Conservation (phyloP, 1,284 basidiomycete species). For the Tilletia walkeri region DNA sequence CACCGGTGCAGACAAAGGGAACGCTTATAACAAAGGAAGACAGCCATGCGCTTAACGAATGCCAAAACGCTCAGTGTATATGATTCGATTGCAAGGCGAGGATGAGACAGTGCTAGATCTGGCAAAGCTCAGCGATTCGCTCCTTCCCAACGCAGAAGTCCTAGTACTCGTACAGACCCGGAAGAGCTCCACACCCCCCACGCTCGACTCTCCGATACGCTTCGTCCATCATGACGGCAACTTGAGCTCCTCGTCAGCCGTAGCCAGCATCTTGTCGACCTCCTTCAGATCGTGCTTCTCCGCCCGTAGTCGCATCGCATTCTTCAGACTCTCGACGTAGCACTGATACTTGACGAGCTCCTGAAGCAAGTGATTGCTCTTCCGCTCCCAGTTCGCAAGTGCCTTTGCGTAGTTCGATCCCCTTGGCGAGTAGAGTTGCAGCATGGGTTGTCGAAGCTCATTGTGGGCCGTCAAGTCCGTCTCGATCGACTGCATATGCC, state of each 20-base stretch:
- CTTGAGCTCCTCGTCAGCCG: slow-evolving; percentile 1
- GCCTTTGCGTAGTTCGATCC: slow-evolving; percentile 75
- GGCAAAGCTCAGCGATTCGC: too few species aligned
- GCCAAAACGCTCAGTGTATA: too few species aligned
- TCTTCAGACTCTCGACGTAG: slow-evolving; percentile 84
- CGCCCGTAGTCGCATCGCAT: slow-evolving; percentile 63
- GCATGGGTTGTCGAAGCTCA: slow-evolving; percentile 78
- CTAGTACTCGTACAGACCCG: background rate
- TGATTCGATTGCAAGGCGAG: too few species aligned
- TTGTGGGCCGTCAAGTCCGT: slow-evolving; percentile 79
- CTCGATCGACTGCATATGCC: slow-evolving; percentile 62
- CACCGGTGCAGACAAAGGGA: too few species aligned
- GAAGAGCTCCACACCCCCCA: too few species aligned
- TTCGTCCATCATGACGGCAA: too few species aligned
- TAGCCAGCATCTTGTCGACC: slow-evolving; percentile 26
- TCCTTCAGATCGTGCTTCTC: slow-evolving; percentile 23
- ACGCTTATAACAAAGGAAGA: too few species aligned
- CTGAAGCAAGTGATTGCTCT: slow-evolving; percentile 78
- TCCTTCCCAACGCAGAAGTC: too few species aligned
- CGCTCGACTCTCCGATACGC: too few species aligned
- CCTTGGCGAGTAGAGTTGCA: slow-evolving; percentile 70
- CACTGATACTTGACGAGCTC: slow-evolving; percentile 94
- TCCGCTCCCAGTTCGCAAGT: slow-evolving; percentile 85
- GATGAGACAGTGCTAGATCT: too few species aligned
- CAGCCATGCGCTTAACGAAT: too few species aligned